Evolutionary conservation across 495 filamentous ascomycete species (phyloP).

Genomic region (Letharia lupina): DNA sequence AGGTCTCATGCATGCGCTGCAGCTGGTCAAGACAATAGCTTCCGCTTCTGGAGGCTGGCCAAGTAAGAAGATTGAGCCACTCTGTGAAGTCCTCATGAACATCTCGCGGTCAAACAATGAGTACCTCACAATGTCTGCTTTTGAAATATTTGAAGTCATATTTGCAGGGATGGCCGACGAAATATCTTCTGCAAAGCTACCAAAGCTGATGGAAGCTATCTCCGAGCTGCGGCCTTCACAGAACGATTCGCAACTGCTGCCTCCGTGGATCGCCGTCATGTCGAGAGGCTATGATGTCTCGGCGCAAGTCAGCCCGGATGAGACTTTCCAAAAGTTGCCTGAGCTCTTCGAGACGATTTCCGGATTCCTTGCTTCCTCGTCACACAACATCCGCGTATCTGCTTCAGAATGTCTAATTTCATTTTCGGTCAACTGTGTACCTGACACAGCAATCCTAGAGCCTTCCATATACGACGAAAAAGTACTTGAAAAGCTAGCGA

Average conservation of each 20-base stretch:
- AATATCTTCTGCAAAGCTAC: conserved; percentile 77
- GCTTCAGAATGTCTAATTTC: conserved; percentile 92
- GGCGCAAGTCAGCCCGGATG: conserved; percentile 71
- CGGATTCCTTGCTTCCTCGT: conserved; percentile 71
- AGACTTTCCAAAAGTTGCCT: conserved; percentile 82
- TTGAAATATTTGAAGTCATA: conserved; percentile 93
- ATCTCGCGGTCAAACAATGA: conserved; percentile 85
- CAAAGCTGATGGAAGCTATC: conserved; percentile 77
- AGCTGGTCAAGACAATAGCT: conserved; percentile 82
- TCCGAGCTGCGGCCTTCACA: conserved; percentile 79
- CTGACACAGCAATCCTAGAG: conserved; percentile 67
- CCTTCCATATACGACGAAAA: conserved; percentile 85
- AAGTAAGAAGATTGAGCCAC: conserved; percentile 84
- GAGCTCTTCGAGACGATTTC: conserved; percentile 70
- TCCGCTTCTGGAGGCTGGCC: conserved; percentile 87
- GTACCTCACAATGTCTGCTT: conserved; percentile 88
- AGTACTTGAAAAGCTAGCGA: conserved; percentile 64
- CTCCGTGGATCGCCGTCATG: conserved; percentile 91
- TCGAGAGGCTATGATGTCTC: conserved; percentile 92
- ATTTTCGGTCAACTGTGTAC: conserved; percentile 80
- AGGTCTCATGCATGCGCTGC: conserved; percentile 78
- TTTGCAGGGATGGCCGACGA: conserved; percentile 86
- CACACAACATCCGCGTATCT: conserved; percentile 84
- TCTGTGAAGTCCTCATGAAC: conserved; percentile 80
- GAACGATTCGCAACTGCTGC: conserved; percentile 85